These are phyloP conservation scores for Leucogyrophana mollusca DNA, from an alignment of 768 basidiomycete species.

Conservation along the genomic window DNA sequence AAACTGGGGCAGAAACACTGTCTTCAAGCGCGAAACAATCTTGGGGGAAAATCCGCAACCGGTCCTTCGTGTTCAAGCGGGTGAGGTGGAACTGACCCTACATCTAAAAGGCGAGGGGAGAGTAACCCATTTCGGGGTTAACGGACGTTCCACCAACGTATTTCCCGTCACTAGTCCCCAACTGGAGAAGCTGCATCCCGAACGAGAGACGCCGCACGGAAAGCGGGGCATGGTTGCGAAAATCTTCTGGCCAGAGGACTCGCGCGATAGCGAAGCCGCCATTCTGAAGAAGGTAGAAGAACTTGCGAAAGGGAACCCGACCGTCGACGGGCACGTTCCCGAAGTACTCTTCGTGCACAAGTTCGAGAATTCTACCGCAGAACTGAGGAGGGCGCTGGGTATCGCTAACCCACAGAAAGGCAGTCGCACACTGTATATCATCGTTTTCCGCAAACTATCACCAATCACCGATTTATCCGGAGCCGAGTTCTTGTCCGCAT, in stretches of 20 bases:
- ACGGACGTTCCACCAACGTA: background rate
- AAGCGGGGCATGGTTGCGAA: conserved; percentile 4
- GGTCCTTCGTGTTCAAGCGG: too few relatives aligned
- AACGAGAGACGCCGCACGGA: too few relatives aligned
- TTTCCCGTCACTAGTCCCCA: background rate
- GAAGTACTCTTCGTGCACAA: background rate
- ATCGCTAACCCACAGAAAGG: background rate
- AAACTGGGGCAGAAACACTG: too few relatives aligned
- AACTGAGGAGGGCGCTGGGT: too few relatives aligned
- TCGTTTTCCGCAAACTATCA: background rate
- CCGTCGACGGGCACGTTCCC: background rate
- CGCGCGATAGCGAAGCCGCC: background rate
- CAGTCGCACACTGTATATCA: conserved; percentile 9
- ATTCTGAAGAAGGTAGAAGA: background rate
- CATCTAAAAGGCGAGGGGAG: background rate
- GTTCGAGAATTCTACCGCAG: background rate
- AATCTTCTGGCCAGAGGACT: conserved; percentile 10
- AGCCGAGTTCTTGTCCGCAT: conserved; percentile 1
- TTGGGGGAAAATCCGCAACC: too few relatives aligned
- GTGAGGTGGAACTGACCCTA: too few relatives aligned
- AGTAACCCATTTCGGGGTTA: background rate
- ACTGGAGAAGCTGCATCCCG: background rate
- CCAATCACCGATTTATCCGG: conserved; percentile 2
- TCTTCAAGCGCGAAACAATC: too few relatives aligned
- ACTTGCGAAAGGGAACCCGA: background rate